phyloP scores from a whole-genome alignment of 2,329 filamentous ascomycete species.

The Colletotrichum salicis region DNA sequence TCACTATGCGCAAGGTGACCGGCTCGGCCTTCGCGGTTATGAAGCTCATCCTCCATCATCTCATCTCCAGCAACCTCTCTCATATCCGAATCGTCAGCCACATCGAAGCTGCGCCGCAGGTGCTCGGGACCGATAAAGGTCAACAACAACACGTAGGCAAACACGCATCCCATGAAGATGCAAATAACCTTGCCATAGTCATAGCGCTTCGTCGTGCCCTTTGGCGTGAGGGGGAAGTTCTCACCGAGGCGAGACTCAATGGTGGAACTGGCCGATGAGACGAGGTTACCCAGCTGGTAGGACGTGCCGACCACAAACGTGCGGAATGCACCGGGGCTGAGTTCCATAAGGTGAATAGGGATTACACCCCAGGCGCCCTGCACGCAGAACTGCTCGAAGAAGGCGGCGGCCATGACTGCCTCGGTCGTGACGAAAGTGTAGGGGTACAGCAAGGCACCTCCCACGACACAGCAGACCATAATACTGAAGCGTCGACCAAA shows the following conservation, averaged over 20 bases:
- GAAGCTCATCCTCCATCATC: constrained; percentile 38
- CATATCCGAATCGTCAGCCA: constrained; percentile 59
- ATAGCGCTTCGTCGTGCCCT: constrained; percentile 63
- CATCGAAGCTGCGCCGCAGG: constrained; percentile 61
- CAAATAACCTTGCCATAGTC: constrained; percentile 87
- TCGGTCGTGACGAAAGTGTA: constrained; percentile 76
- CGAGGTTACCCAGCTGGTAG: constrained; percentile 83
- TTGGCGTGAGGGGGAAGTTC: constrained; percentile 74
- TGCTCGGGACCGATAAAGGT: constrained; percentile 72
- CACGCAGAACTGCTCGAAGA: constrained; percentile 85
- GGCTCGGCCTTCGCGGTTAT: constrained; percentile 1
- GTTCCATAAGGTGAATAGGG: constrained; percentile 82
- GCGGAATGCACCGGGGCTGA: constrained; percentile 77
- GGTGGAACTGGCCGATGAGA: constrained; percentile 74
- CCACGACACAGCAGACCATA: constrained; percentile 70
- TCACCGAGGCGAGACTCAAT: constrained; percentile 83
- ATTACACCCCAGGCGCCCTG: constrained; percentile 82
- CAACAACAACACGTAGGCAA: constrained; percentile 68
- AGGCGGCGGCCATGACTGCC: constrained; percentile 79
- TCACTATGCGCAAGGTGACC: background rate
- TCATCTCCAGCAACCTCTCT: constrained; percentile 57
- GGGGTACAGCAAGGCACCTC: constrained; percentile 83
- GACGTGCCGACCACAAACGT: constrained; percentile 80
- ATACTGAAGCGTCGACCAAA: constrained; percentile 77
- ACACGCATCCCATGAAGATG: constrained; percentile 92